These are phyloP conservation scores for Starmera caribaea DNA, from an alignment of 805 yeast genomes.

Conservation along the genomic window DNA sequence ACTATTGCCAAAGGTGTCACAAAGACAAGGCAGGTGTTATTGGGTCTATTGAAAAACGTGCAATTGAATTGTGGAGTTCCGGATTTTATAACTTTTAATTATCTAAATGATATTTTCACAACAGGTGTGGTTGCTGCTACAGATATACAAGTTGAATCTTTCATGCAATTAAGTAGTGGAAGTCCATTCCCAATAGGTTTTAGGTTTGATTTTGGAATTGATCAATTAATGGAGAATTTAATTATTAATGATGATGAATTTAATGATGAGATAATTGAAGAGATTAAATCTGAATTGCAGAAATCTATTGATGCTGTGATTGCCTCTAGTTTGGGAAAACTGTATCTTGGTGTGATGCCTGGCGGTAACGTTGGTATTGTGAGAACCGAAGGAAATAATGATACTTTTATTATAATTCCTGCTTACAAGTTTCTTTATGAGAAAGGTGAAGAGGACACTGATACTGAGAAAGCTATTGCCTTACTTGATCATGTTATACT, in stretches of 20 bases:
- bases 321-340: constrained; percentile 35
- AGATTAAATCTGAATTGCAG: constrained; percentile 25
- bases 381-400: constrained; percentile 39
- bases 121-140: constrained; percentile 34
- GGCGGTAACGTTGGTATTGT: constrained; percentile 39
- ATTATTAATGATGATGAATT: too few species aligned
- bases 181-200: constrained; percentile 41
- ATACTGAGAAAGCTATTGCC: too few species aligned
- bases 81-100: constrained; percentile 43
- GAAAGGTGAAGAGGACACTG: too few species aligned
- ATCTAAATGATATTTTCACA: constrained; percentile 36
- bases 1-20: constrained; percentile 30
- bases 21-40: constrained; percentile 27
- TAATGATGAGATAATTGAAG: constrained; percentile 8
- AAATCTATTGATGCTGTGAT: constrained; percentile 35
- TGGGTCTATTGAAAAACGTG: constrained; percentile 30
- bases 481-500: too few species aligned
- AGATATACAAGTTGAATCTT: constrained; percentile 37
- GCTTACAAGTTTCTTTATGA: constrained; percentile 2
- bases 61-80: constrained; percentile 37
- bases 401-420: constrained; percentile 33
- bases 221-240: too few species aligned
- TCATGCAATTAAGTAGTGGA: constrained; percentile 42
- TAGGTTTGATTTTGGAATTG: constrained; percentile 9
- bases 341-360: constrained; percentile 37